A percentile compares a stretch with the other conserved stretches of the same genome.
These are phyloP conservation scores for Leccinellum albellum DNA, from an alignment of 768 basidiomycete species.

Conservation along the genomic window DNA sequence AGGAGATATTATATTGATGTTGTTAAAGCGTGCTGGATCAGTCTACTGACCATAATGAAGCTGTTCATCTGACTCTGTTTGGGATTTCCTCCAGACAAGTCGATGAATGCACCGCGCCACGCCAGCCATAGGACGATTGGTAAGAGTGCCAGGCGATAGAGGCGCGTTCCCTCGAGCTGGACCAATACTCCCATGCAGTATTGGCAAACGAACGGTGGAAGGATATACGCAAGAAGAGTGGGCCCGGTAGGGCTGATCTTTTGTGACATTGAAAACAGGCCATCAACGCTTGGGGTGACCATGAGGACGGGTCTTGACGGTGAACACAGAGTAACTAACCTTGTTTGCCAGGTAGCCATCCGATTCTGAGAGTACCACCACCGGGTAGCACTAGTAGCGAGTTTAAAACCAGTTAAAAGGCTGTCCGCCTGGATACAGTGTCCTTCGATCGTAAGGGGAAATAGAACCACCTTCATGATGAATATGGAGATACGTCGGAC, in stretches of 20 bases:
- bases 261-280: conserved; percentile 4
- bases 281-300: neutral
- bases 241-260: conserved; percentile 5
- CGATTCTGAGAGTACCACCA: neutral
- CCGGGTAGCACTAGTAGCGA: neutral
- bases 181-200: conserved; percentile 53
- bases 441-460: no score
- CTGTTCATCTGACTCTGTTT: conserved; percentile 13
- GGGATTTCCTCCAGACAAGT: conserved; percentile 20
- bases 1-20: neutral
- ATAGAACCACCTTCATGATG: no score
- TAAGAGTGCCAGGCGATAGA: conserved; percentile 46
- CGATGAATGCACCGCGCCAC: conserved; percentile 36
- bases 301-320: neutral
- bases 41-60: conserved; percentile 18
- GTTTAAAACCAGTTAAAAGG: neutral
- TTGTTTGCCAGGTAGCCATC: neutral
- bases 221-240: conserved; percentile 33
- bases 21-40: neutral
- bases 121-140: conserved; percentile 43
- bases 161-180: conserved; percentile 37
- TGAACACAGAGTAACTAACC: neutral
- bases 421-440: no score
- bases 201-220: conserved; percentile 45
- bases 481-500: no score